These are phyloP conservation scores for Scortechinia acanthostroma DNA, from an alignment of 2,329 filamentous ascomycete genomes.

Conservation along the genomic window DNA sequence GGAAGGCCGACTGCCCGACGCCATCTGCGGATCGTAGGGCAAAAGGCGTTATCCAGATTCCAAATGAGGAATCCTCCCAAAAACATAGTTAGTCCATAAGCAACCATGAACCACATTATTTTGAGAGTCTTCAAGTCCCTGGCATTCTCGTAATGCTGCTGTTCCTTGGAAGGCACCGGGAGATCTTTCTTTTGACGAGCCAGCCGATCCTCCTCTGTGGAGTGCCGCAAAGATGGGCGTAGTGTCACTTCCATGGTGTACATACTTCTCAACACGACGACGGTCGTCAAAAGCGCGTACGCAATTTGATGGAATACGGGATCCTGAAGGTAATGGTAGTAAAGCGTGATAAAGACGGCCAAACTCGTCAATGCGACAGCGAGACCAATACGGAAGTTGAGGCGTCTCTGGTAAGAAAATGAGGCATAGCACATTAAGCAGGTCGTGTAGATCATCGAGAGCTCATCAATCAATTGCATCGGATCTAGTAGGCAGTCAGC, in stretches of 20 bases:
- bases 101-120: constrained; percentile 65
- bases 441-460: constrained; percentile 69
- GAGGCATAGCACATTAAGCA: constrained; percentile 65
- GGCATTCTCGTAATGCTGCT: constrained; percentile 37
- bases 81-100: constrained; percentile 51
- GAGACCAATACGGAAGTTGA: constrained; percentile 33
- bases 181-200: constrained; percentile 21
- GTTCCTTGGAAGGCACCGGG: constrained; percentile 19
- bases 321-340: constrained; percentile 70
- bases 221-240: constrained; percentile 42
- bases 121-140: constrained; percentile 50
- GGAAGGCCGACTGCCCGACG: constrained; percentile 57
- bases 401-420: constrained; percentile 51
- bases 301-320: constrained; percentile 67
- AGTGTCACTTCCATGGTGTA: constrained; percentile 64
- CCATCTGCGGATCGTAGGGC: constrained; percentile 48
- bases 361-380: constrained; percentile 38
- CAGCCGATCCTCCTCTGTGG: constrained; percentile 25
- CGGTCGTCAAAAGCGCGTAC: constrained; percentile 58
- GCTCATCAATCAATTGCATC: constrained; percentile 65
- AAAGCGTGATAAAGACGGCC: constrained; percentile 57
- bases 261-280: constrained; percentile 57
- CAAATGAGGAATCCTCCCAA: constrained; percentile 62
- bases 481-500: constrained; percentile 38
- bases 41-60: constrained; percentile 61